Evolutionary conservation across 495 filamentous ascomycete species (phyloP).

Genomic region (Penicillium fimorum): DNA sequence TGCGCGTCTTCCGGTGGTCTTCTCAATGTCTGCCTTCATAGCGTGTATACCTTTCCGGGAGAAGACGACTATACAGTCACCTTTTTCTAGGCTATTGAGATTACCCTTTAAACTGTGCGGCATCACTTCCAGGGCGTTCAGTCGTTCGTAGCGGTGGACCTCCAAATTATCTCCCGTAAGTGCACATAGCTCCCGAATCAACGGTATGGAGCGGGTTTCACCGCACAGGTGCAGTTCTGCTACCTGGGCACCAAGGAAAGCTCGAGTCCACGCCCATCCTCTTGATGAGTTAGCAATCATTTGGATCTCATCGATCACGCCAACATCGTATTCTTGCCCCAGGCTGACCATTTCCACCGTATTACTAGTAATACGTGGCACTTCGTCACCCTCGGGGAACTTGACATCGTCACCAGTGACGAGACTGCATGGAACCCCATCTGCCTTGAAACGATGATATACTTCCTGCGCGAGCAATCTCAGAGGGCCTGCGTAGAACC

Average conservation of each 20-base stretch:
- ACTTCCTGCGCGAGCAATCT: constrained; percentile 92
- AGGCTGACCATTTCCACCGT: constrained; percentile 96
- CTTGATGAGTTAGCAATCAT: constrained; percentile 82
- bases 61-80: constrained; percentile 88
- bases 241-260: constrained; percentile 79
- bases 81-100: constrained; percentile 70
- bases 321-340: constrained; percentile 71
- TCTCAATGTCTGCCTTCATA: constrained; percentile 75
- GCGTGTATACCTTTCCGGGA: constrained; percentile 78
- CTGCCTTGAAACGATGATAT: constrained; percentile 73
- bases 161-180: constrained; percentile 78
- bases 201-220: constrained; percentile 74
- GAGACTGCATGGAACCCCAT: constrained; percentile 71
- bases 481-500: constrained; percentile 89
- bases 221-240: constrained; percentile 93
- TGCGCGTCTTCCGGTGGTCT: constrained; percentile 68
- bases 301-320: constrained; percentile 97
- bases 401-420: constrained; percentile 89
- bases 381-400: constrained; percentile 44
- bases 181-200: constrained; percentile 78
- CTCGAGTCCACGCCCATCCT: constrained; percentile 97
- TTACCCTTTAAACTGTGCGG: constrained; percentile 58
- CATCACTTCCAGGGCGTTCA: constrained; percentile 73
- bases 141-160: constrained; percentile 75
- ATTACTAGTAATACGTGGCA: constrained; percentile 66